Base-by-base conservation (phyloP, 192 early-diverging fungal genomes). In the Entomortierella lignicola region DNA sequence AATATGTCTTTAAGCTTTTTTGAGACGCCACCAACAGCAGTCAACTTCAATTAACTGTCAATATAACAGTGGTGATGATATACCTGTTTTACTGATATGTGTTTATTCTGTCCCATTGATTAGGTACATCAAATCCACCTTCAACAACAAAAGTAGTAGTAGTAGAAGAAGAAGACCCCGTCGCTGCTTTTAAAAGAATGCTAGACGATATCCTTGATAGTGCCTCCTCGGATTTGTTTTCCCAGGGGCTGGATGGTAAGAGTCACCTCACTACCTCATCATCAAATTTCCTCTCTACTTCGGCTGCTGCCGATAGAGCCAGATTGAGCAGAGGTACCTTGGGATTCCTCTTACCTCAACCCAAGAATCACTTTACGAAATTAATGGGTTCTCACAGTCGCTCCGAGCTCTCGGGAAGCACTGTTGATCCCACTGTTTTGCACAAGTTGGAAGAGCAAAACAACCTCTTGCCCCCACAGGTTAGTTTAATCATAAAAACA, bases 401-500 rank as follows among this genome's bases (percentile, higher is more conserved):
- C 30, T 37, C 70, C 15, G 47, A 60, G 3, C 29, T 30, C 32
- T 29, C 54, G 2, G 17, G 11, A 23, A 66, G 55, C 20, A 66
- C 62, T 21, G 66, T 81, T 39, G 81, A 81, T 37, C 32, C 55
- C 15, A 73, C 73, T 51, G 55, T 88, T 43, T 63, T 88, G 47
- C 77, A 83, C 60, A 77, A 84, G 44, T 55, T 89, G 30, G 85
- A 89, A 72, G 81, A 89, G 55, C 82, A 89, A 71, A 89, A 89
- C 69, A 85, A 83, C 32, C 60, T 63, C 54, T 65, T 89, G 29
- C 85, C 86, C 29, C 85, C 81, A 42, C 86, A 89, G 77, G 87
- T 89, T 66, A 65, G 43, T 66, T 11, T 20, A 47, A 47, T 12
- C 44, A 47, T 12, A 47, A 20, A 47, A 2, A 12, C 2, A 12